Percentiles rank a stretch among this genome's conserved stretches.
These are phyloP conservation scores for Aspergillus avenaceus DNA, from an alignment of 495 filamentous ascomycete genomes.

Conservation along the genomic window DNA sequence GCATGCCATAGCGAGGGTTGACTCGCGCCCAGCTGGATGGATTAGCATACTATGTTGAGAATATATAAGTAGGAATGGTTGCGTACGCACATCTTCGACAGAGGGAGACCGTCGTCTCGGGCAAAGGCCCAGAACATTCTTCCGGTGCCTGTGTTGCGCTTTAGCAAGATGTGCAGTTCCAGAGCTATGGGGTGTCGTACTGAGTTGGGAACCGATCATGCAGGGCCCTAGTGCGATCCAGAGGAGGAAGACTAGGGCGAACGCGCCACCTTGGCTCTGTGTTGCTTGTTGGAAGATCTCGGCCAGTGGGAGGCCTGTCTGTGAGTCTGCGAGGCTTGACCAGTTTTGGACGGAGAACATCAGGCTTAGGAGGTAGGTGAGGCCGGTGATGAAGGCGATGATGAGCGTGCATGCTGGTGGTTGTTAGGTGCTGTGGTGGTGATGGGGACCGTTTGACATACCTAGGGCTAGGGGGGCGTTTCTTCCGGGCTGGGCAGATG, in stretches of 20 bases:
- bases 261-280: slow-evolving; percentile 53
- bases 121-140: slow-evolving; percentile 70
- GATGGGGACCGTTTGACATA: slow-evolving; percentile 6
- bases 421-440: background rate
- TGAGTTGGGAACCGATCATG: slow-evolving; percentile 51
- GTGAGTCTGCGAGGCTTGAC: slow-evolving; percentile 23
- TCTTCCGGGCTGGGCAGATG: slow-evolving; percentile 18
- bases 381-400: slow-evolving; percentile 43
- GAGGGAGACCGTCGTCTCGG: slow-evolving; percentile 54
- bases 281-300: slow-evolving; percentile 73
- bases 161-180: slow-evolving; percentile 1
- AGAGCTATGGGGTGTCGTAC: slow-evolving; percentile 8
- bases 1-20: slow-evolving; percentile 17
- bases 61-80: background rate
- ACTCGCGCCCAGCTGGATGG: slow-evolving; percentile 24
- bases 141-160: slow-evolving; percentile 58
- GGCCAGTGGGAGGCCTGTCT: slow-evolving; percentile 63
- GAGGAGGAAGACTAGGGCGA: slow-evolving; percentile 55
- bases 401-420: slow-evolving; percentile 31
- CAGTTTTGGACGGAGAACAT: slow-evolving; percentile 47
- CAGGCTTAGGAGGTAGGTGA: slow-evolving; percentile 39
- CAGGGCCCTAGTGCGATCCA: slow-evolving; percentile 45
- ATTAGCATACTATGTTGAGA: background rate
- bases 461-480: slow-evolving; percentile 31
- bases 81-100: slow-evolving; percentile 24